phyloP scores from a whole-genome alignment of 1,139 yeast genomes.

The Kurtzmaniella natalensis region DNA sequence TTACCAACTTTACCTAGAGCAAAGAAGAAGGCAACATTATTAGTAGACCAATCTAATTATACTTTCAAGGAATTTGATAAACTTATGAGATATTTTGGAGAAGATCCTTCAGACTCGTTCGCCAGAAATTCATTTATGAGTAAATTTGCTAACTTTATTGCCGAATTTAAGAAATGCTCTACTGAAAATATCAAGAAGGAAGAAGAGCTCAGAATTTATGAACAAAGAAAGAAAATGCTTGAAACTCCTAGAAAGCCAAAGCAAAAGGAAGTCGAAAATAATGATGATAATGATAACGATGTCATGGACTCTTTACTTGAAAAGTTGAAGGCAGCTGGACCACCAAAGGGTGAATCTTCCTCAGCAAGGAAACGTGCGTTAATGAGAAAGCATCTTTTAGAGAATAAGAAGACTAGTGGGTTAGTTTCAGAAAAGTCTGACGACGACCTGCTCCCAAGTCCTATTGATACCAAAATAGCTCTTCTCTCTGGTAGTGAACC shows the following conservation, averaged over 20 bases:
- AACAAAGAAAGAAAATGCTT: slow-evolving; percentile 62
- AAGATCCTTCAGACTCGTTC: slow-evolving; percentile 66
- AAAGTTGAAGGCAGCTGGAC: slow-evolving; percentile 70
- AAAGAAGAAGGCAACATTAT: slow-evolving; percentile 58
- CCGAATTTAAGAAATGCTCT: slow-evolving; percentile 73
- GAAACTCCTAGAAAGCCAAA: slow-evolving; percentile 36
- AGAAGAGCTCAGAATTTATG: slow-evolving; percentile 74
- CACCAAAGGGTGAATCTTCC: slow-evolving; percentile 66
- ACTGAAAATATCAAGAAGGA: slow-evolving; percentile 73
- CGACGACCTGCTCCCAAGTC: slow-evolving; percentile 3
- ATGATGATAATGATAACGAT: slow-evolving; percentile 36
- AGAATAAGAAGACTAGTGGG: slow-evolving; percentile 23
- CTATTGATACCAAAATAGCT: slow-evolving; percentile 5
- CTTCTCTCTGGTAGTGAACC: slow-evolving; percentile 9
- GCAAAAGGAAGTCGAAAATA: slow-evolving; percentile 19
- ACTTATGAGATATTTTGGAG: slow-evolving; percentile 72
- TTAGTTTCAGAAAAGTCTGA: slow-evolving; percentile 10
- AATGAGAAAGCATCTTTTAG: slow-evolving; percentile 59
- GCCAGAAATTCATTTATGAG: slow-evolving; percentile 65
- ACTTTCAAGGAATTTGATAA: slow-evolving; percentile 67
- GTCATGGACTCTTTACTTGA: slow-evolving; percentile 75
- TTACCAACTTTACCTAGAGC: slow-evolving; percentile 67
- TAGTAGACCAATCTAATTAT: slow-evolving; percentile 58
- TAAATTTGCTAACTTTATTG: slow-evolving; percentile 68
- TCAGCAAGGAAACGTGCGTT: slow-evolving; percentile 81